phyloP scores from a whole-genome alignment of 2,329 filamentous ascomycete genomes.

The Ampelomyces quisqualis region DNA sequence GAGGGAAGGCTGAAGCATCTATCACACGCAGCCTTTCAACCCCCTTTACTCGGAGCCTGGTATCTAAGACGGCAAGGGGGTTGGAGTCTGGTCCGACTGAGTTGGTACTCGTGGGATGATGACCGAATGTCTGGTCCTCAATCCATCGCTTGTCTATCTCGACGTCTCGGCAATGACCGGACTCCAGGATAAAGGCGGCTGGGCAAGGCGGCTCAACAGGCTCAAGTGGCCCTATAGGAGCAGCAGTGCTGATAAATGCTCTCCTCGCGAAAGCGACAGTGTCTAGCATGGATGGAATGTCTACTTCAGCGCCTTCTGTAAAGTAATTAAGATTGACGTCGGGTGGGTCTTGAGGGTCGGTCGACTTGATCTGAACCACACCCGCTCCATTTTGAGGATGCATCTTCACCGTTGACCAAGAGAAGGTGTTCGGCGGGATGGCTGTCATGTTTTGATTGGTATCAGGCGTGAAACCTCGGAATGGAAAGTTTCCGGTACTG shows the following conservation, averaged over 20 bases:
- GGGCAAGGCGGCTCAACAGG: conserved; percentile 44
- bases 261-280: conserved; percentile 56
- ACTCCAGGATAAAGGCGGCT: conserved; percentile 28
- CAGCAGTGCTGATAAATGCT: conserved; percentile 59
- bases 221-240: conserved; percentile 36
- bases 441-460: conserved; percentile 46
- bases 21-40: conserved; percentile 53
- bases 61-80: conserved; percentile 38
- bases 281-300: conserved; percentile 55
- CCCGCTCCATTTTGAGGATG: conserved; percentile 62
- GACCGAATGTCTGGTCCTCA: conserved; percentile 21
- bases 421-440: conserved; percentile 18
- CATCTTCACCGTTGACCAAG: conserved; percentile 58
- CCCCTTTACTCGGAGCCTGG: conserved; percentile 44
- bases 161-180: conserved; percentile 20
- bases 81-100: conserved; percentile 30
- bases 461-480: conserved; percentile 54
- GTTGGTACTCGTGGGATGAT: conserved; percentile 20
- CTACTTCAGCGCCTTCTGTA: conserved; percentile 55
- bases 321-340: conserved; percentile 49
- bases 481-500: conserved; percentile 49
- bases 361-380: conserved; percentile 58
- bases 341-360: conserved; percentile 62
- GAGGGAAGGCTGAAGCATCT: conserved; percentile 28
- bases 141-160: conserved; percentile 21